Evolutionary conservation across 2,329 filamentous ascomycete species (phyloP).

Genomic region (Diaporthe sp.): DNA sequence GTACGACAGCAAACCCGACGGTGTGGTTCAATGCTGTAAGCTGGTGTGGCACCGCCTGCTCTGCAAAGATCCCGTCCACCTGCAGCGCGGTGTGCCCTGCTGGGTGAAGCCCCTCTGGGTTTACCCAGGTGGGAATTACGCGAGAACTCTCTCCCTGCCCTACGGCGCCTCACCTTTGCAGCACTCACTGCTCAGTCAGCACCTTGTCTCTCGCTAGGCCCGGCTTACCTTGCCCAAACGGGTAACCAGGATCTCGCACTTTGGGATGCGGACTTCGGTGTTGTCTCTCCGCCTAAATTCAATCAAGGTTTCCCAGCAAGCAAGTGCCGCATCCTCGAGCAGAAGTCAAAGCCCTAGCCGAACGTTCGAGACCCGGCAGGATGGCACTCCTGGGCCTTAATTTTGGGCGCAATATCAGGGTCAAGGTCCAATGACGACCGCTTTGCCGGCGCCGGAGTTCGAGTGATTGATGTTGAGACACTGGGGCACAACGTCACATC

Average conservation of each 20-base stretch:
- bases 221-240: constrained; percentile 1
- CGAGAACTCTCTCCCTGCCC: constrained; percentile 20
- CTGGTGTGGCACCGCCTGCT: constrained; percentile 35
- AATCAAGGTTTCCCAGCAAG: background rate
- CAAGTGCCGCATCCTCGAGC: constrained; percentile 19
- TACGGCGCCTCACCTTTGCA: constrained; percentile 24
- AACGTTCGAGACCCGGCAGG: background rate
- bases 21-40: constrained; percentile 31
- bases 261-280: constrained; percentile 5
- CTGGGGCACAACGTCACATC: constrained; percentile 17
- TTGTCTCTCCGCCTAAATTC: background rate
- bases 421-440: background rate
- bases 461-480: constrained; percentile 23
- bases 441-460: background rate
- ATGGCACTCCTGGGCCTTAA: constrained; percentile 16
- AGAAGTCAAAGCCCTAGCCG: background rate
- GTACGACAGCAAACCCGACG: constrained; percentile 30
- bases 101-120: constrained; percentile 9
- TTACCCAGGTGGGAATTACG: constrained; percentile 4
- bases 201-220: constrained; percentile 37
- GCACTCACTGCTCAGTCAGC: constrained; percentile 37
- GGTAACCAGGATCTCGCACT: constrained; percentile 4
- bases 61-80: constrained; percentile 14
- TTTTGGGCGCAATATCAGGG: background rate
- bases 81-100: background rate